Evolutionary conservation across 768 basidiomycete genomes (phyloP), one percentile per base, ranked within the genome.

Genomic region (Tylopilus balloui): DNA sequence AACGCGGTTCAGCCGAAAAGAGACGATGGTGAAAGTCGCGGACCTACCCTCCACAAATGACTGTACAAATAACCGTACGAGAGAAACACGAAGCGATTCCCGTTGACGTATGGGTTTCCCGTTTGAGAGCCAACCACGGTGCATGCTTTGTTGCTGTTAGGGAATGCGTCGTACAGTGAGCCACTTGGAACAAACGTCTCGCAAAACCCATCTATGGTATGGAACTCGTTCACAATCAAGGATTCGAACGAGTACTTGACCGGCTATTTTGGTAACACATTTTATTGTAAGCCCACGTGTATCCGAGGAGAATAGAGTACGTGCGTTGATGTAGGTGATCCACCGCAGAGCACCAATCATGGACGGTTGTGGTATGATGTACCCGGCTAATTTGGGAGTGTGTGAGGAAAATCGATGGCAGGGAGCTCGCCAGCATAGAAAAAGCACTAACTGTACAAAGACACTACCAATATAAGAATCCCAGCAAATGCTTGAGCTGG

Each of bases 201-300:
- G 59, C 84, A 85, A 13, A 68, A 59, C 38, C 84, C 88, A 17
- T 85, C 65, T 6, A 87, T 68, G 0, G 78, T 83, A 55, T 78
- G 80, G 69, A 93, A 92, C 65, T 95, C 90, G 67, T 92, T 94
- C 21, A 79, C 73, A 61, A 94, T 73, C 34, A 92, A 64, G 1
- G 77, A 74, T 53, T 91, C 86, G 62, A 93, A 93, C 0, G 61
- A 51, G 35, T 62, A 62, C 79, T 83, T 61, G 83, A 92, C 2
- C 71, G 76, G 91, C 61, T 62, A n/a, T n/a, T n/a, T n/a, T n/a
- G n/a, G n/a, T n/a, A 37, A 7, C 13, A 17, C 1, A 19, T n/a
- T n/a, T n/a, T 5, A 27, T 4, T 28, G 20, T 54, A 4, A 61
- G 55, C 9, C 9, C 2, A 29, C 13, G 28, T 13, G 10, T 15